These are phyloP conservation scores for Grammothele lineata DNA, from an alignment of 768 basidiomycete species.

Conservation along the genomic window DNA sequence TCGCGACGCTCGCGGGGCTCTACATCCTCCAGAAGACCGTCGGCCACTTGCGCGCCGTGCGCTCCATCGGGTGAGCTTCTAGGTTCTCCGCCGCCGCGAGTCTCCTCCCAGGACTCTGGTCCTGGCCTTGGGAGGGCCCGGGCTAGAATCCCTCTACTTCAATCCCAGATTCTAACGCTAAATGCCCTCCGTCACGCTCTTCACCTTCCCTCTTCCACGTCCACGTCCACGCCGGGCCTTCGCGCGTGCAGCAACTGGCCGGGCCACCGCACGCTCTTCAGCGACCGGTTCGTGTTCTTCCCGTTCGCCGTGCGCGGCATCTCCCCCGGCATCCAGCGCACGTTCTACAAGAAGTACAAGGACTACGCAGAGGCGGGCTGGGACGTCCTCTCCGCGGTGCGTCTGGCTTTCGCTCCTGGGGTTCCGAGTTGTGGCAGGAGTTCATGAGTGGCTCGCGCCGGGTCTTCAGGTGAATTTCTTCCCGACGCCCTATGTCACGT, in stretches of 20 bases:
- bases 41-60: constrained; percentile 16
- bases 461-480: constrained; percentile 6
- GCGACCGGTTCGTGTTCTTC: constrained; percentile 15
- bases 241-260: constrained; percentile 10
- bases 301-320: constrained; percentile 15
- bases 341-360: constrained; percentile 14
- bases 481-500: constrained; percentile 3
- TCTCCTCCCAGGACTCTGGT: not conserved
- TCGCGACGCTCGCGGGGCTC: too few relatives aligned
- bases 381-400: constrained; percentile 23
- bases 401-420: not conserved
- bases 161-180: too few relatives aligned
- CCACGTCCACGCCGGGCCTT: not conserved
- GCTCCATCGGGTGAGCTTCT: constrained; percentile 19
- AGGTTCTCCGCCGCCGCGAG: too few relatives aligned
- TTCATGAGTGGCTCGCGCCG: not conserved
- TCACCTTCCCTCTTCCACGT: not conserved
- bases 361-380: constrained; percentile 18
- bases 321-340: constrained; percentile 15
- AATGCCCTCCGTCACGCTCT: not conserved
- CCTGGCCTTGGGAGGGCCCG: not conserved
- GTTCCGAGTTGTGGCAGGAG: not conserved
- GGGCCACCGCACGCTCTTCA: constrained; percentile 15
- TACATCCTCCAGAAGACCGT: constrained; percentile 8
- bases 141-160: not conserved